Percentiles rank a stretch among this genome's conserved stretches.
Conservation (phyloP, 768 basidiomycete species). For the Rhizopogon salebrosus region DNA sequence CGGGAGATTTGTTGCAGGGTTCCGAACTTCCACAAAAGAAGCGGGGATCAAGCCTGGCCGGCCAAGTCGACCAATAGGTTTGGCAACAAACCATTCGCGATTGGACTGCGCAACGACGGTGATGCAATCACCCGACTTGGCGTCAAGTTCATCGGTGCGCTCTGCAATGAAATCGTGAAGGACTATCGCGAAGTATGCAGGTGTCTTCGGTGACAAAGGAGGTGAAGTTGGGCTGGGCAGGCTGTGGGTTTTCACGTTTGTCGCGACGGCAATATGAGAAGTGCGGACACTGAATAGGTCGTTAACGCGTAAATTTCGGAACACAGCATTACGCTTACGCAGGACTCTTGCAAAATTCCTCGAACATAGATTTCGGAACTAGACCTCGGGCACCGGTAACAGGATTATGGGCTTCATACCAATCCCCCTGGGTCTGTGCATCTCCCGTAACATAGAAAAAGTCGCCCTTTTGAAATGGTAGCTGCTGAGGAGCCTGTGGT, state of each 20-base stretch:
- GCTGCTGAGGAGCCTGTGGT: slow-evolving; percentile 73
- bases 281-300: slow-evolving; percentile 32
- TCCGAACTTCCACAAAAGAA: slow-evolving; percentile 94
- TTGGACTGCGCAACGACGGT: slow-evolving; percentile 99
- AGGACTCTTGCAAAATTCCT: slow-evolving; percentile 78
- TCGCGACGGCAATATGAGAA: slow-evolving; percentile 27
- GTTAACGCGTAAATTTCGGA: slow-evolving; percentile 3
- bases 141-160: slow-evolving; percentile 92
- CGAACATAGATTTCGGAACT: slow-evolving; percentile 83
- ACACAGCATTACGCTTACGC: slow-evolving; percentile 40
- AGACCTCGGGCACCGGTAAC: slow-evolving; percentile 86
- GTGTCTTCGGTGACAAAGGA: slow-evolving; percentile 33
- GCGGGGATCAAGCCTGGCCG: slow-evolving; percentile 96
- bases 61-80: slow-evolving; percentile 92
- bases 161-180: slow-evolving; percentile 96
- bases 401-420: slow-evolving; percentile 96
- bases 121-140: slow-evolving; percentile 88
- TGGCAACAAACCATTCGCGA: slow-evolving; percentile 99
- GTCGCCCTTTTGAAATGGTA: slow-evolving; percentile 90
- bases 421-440: slow-evolving; percentile 47
- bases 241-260: slow-evolving; percentile 19
- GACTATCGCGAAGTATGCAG: slow-evolving; percentile 90
- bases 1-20: slow-evolving; percentile 80
- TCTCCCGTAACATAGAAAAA: slow-evolving; percentile 95
- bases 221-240: slow-evolving; percentile 27